Conservation (phyloP, 1,284 basidiomycete species). For the Entoloma clypeatum region DNA sequence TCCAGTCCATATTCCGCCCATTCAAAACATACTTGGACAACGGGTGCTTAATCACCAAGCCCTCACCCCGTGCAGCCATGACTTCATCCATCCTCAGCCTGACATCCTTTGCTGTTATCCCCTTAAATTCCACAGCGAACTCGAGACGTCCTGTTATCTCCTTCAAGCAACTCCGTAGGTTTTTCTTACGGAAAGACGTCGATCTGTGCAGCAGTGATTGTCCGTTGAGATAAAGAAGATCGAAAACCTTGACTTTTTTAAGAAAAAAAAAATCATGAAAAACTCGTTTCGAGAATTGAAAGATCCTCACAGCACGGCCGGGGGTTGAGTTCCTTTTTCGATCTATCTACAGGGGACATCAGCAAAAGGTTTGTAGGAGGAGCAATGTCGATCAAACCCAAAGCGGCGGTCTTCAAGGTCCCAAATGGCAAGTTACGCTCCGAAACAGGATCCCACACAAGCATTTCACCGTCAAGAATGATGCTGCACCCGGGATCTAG, state of each 20-base stretch:
- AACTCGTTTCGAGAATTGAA: neutral
- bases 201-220: slow-evolving; percentile 63
- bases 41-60: slow-evolving; percentile 86
- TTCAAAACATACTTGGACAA: slow-evolving; percentile 78
- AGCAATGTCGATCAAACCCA: slow-evolving; percentile 44
- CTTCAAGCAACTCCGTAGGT: slow-evolving; percentile 58
- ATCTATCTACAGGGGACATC: slow-evolving; percentile 49
- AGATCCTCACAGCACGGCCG: slow-evolving; percentile 80
- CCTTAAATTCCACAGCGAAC: slow-evolving; percentile 67
- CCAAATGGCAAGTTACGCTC: slow-evolving; percentile 88
- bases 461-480: slow-evolving; percentile 94
- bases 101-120: slow-evolving; percentile 77
- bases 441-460: slow-evolving; percentile 91
- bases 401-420: slow-evolving; percentile 84
- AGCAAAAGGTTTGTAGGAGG: neutral
- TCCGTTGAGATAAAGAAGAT: slow-evolving; percentile 84
- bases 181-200: slow-evolving; percentile 65
- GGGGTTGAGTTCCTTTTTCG: slow-evolving; percentile 67
- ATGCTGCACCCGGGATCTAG: slow-evolving; percentile 50
- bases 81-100: slow-evolving; percentile 75
- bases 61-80: slow-evolving; percentile 82
- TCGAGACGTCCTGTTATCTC: slow-evolving; percentile 77
- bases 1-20: slow-evolving; percentile 85
- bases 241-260: slow-evolving; percentile 94
- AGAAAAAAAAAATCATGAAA: slow-evolving; percentile 3